phyloP scores from a whole-genome alignment of 164 flowering plant species.

The Platanus orientalis region DNA sequence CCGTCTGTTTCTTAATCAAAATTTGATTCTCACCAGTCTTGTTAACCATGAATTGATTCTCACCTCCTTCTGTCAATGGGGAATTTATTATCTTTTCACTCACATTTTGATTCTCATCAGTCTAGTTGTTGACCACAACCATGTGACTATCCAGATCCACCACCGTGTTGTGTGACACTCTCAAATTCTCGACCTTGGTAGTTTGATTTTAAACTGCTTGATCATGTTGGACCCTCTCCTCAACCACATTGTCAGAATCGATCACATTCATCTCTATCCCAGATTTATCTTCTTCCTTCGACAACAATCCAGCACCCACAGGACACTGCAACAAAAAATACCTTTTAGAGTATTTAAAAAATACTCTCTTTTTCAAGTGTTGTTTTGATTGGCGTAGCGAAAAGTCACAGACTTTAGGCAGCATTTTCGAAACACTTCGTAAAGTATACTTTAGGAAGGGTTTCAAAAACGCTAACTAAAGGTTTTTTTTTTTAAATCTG shows the following conservation, averaged over 20 bases:
- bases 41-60: background rate
- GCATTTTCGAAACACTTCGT: too few relatives aligned
- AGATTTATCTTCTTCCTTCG: slow-evolving; percentile 14
- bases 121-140: background rate
- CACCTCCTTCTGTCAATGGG: background rate
- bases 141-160: slow-evolving; percentile 10
- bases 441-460: too few relatives aligned
- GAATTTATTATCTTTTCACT: background rate
- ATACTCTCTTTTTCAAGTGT: too few relatives aligned
- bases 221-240: slow-evolving; percentile 10
- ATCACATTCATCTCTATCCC: slow-evolving; percentile 13
- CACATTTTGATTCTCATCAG: background rate
- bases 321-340: too few relatives aligned
- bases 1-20: background rate
- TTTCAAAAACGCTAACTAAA: too few relatives aligned
- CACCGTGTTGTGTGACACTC: slow-evolving; percentile 7
- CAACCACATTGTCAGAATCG: background rate
- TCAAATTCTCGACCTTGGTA: slow-evolving; percentile 6
- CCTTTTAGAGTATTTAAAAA: too few relatives aligned
- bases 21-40: background rate
- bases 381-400: too few relatives aligned
- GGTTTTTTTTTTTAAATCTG: too few relatives aligned
- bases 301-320: slow-evolving; percentile 1
- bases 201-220: slow-evolving; percentile 6
- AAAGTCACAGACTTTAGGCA: too few relatives aligned